Evolutionary conservation across 495 filamentous ascomycete species (phyloP), one percentile per base, ranked within the genome.

Genomic region (Usnea hakonensis): DNA sequence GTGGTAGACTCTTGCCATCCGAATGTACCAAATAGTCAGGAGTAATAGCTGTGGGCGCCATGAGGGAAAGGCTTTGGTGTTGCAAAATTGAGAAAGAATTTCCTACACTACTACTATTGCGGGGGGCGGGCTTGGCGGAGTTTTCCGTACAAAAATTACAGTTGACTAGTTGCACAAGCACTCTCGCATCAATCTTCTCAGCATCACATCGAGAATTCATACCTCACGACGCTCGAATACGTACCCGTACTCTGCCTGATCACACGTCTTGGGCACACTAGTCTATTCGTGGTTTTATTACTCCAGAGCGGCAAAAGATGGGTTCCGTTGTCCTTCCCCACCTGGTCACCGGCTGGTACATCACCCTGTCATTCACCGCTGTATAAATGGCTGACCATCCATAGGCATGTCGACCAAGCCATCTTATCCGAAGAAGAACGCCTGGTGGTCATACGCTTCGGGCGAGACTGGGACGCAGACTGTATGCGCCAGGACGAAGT

Each of bases 401-500:
- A 52, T 6, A 52, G 30, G 55, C 62, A 65, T 60, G 65, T 65
- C 37, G 64, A 68, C 30, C 63, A 68, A 63, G 64, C 65, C 33
- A 67, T 67, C 36, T 67, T 68, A 64, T 66, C 85, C 17, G 94
- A 98, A 74, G 91, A 96, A 67, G 94, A 97, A 67, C 87, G 94
- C 37, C 83, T 98, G 5, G 94, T 97, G n/a, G 88, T 96, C 44
- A 96, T 96, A 71, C 84, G 91, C 55, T 96, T 95, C 72, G 93
- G 91, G 38, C 85, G 89, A 43, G 90, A 94, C 72, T 84, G 81
- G 75, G 85, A 88, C 64, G 82, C 85, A 30, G 86, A 84, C 68
- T 82, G 92, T 74, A 95, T 97, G 87, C 86, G 88, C 55, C 92
- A 96, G 73, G 92, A 97, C 71, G 92, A 96, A 72, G 87, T 96